Percentiles rank a stretch among this genome's conserved stretches.
Conservation (phyloP, 1,284 basidiomycete species). For the Ceratorhiza oryzae-sativae region DNA sequence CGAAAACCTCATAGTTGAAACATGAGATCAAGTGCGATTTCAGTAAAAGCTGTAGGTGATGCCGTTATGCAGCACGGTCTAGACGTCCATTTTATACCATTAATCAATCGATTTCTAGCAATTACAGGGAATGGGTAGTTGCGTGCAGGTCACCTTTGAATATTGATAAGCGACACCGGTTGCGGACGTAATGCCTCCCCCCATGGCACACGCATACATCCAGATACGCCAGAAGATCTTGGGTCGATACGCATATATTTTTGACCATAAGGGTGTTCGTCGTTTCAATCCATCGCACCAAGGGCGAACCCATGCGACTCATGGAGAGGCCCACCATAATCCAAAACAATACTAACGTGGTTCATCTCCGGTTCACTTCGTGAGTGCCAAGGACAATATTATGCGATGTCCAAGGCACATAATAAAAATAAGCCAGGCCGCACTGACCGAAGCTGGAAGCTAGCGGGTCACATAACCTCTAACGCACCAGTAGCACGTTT, state of each 20-base stretch:
- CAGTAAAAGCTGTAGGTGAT: not conserved
- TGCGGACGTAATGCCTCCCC: not conserved
- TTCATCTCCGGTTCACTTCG: not conserved
- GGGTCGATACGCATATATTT: constrained; percentile 14
- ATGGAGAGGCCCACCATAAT: not conserved
- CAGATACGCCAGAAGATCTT: constrained; percentile 1
- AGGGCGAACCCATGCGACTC: not conserved
- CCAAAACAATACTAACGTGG: no score
- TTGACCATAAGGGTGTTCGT: not conserved
- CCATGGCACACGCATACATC: constrained; percentile 2
- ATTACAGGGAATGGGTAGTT: not conserved
- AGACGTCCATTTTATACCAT: constrained; percentile 5
- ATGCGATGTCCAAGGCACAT: not conserved
- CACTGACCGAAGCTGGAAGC: not conserved
- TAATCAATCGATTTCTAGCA: not conserved
- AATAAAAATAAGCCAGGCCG: not conserved
- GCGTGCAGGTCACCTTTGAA: not conserved
- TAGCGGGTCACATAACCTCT: not conserved
- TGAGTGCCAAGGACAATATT: not conserved
- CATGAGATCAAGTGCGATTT: not conserved
- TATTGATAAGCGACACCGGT: constrained; percentile 31
- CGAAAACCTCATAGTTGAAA: constrained; percentile 9
- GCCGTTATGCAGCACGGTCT: not conserved
- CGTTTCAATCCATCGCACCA: not conserved
- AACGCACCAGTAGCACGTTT: not conserved